phyloP scores from a whole-genome alignment of 2,329 filamentous ascomycete species.

The Fusarium sp. region DNA sequence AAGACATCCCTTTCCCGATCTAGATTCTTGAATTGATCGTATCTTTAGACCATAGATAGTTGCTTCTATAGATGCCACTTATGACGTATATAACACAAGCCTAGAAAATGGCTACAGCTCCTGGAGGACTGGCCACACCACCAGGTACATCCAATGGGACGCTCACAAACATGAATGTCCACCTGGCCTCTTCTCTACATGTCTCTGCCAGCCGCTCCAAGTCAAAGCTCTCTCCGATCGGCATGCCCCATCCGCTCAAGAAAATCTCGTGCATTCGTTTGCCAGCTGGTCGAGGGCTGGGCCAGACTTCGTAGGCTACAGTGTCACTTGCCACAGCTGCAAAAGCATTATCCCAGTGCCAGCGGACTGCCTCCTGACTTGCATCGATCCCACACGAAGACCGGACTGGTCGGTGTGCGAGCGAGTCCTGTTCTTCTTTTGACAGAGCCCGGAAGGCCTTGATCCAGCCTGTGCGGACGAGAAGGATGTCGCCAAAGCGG shows the following conservation, averaged over 20 bases:
- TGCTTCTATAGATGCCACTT: no score
- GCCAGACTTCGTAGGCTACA: neutral
- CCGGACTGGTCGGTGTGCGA: neutral
- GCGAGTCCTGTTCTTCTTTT: neutral
- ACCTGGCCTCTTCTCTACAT: neutral
- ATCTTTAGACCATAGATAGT: no score
- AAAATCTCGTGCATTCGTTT: neutral
- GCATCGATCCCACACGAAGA: neutral
- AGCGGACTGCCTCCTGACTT: neutral
- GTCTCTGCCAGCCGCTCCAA: neutral
- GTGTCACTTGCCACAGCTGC: conserved; percentile 1
- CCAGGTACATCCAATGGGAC: neutral
- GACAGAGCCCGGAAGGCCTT: neutral
- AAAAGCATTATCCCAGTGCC: conserved; percentile 3
- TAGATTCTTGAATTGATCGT: no score
- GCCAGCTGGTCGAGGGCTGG: neutral
- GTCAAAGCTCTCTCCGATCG: neutral
- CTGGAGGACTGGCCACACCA: neutral
- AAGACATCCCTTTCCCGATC: no score
- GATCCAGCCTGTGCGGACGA: conserved; percentile 1
- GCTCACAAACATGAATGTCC: conserved; percentile 3
- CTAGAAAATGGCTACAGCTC: no score
- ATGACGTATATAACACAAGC: no score
- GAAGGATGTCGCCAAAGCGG: neutral
- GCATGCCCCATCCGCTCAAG: conserved; percentile 4